phyloP scores from a whole-genome alignment of 176 grass and related monocot species.

The Carex scoparia region DNA sequence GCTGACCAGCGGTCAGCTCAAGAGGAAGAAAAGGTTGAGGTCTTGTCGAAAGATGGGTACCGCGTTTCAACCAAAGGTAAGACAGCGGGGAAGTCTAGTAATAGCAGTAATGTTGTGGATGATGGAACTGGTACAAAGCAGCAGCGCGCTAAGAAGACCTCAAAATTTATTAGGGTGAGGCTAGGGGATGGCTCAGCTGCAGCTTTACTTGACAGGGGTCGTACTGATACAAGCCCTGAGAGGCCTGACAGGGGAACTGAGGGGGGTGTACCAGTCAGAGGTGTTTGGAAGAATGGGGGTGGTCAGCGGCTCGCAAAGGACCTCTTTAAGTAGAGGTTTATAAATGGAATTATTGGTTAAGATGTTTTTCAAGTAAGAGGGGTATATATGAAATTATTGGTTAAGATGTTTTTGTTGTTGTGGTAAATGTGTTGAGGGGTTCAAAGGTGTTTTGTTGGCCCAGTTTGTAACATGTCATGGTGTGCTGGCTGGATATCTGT shows the following conservation, averaged over 20 bases:
- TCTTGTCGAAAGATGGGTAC: conserved; percentile 80
- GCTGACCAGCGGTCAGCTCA: conserved; percentile 27
- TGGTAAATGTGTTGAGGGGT: neutral
- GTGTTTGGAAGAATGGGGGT: conserved; percentile 76
- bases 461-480: neutral
- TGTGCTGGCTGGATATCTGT: neutral
- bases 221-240: conserved; percentile 17
- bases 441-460: conserved; percentile 6
- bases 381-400: neutral
- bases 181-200: conserved; percentile 42
- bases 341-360: neutral
- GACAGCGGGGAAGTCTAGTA: neutral
- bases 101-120: neutral
- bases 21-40: conserved; percentile 52
- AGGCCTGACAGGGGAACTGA: conserved; percentile 2
- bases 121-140: conserved; percentile 14
- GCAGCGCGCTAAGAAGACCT: conserved; percentile 33
- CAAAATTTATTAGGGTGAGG: conserved; percentile 43
- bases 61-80: conserved; percentile 49
- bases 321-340: conserved; percentile 15
- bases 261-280: conserved; percentile 32
- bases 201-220: conserved; percentile 30
- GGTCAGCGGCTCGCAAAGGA: conserved; percentile 55
- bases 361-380: neutral
- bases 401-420: neutral